Base-by-base conservation (phyloP, 2,329 filamentous ascomycete genomes). In the Arachnomyces sp. region DNA sequence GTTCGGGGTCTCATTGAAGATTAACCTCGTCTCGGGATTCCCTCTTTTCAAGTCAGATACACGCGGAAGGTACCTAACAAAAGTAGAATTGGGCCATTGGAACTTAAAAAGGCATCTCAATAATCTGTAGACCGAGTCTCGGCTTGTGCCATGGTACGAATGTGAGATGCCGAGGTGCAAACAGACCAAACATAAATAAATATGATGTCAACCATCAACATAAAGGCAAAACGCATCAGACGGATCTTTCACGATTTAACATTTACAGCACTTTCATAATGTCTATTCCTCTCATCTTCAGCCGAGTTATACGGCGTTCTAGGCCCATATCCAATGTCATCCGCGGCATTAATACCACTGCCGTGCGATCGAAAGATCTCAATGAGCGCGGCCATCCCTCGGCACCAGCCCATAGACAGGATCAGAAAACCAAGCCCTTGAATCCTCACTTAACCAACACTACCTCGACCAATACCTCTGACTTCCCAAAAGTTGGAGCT, bases 391-490 rank as follows among this genome's bases (percentile, higher is more conserved):
- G 59, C 45, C 70, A 75, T 44, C 71, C 75, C 48, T 78, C 68
- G 8, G 68, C 70, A 15, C 63, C 71, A 39, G 67, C 69, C 36
- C 72, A 78, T 55, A 69, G 76, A 49, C 69, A 75, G 49, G 66
- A 66, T 44, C 76, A 81, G 59, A 72, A 61, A 21, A 67, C 73
- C 45, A 80, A 75, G 62, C 64, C 72, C 1, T 57, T 75, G 21
- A 81, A 81, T 49, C 78, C 75, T 14, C 73, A 78, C 52, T 63
- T 82, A 57, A 78, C 78, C 25, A 80, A 80, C 58, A 79, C 76
- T 1, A 80, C 68, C 38, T 80, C 76, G 7, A 80, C 78, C 8
- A 75, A 80, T 53, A 67, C 72, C 42, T 79, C 80, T 53, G 73
- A 78, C 48, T 77, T 80, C 66, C 77, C 77, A 16, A 73, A 64